Conservation (phyloP, 2,329 filamentous ascomycete genomes). For the Fusarium pilosicola region DNA sequence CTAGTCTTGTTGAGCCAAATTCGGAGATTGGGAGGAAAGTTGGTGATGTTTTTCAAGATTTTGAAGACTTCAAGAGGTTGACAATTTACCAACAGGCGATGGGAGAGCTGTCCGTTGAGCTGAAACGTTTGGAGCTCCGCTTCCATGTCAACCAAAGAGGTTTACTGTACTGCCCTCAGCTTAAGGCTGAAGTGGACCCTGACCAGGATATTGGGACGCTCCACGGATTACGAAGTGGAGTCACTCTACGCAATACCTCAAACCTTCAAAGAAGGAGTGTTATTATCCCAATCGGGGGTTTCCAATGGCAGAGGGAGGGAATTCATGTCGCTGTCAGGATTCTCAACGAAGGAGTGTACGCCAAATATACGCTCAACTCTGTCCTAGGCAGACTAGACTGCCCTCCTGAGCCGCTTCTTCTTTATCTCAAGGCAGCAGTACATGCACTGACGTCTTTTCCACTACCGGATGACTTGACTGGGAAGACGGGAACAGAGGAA, state of each 20-base stretch:
- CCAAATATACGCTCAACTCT: constrained; percentile 63
- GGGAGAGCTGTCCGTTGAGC: constrained; percentile 55
- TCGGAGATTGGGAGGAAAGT: constrained; percentile 48
- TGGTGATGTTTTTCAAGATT: constrained; percentile 57
- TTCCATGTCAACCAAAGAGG: constrained; percentile 60
- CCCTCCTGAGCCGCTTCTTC: constrained; percentile 62
- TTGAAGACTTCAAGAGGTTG: constrained; percentile 33
- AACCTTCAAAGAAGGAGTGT: constrained; percentile 59
- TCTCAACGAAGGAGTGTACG: constrained; percentile 52
- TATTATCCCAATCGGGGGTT: constrained; percentile 61
- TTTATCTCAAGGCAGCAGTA: constrained; percentile 66
- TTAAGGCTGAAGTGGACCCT: constrained; percentile 62
- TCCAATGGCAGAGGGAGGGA: constrained; percentile 44
- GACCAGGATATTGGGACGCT: constrained; percentile 66
- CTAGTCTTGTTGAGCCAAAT: constrained; percentile 59
- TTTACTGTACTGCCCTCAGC: constrained; percentile 59
- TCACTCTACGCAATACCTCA: constrained; percentile 43
- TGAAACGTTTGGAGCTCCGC: constrained; percentile 62
- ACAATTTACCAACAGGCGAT: constrained; percentile 51
- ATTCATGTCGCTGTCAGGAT: constrained; percentile 55
- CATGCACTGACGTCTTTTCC: constrained; percentile 70
- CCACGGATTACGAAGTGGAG: constrained; percentile 19
- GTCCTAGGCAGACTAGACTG: constrained; percentile 66
- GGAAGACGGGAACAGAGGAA: constrained; percentile 70
- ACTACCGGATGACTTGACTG: constrained; percentile 66